phyloP scores from a whole-genome alignment of 768 basidiomycete genomes.

The Leccinellum rugosiceps region DNA sequence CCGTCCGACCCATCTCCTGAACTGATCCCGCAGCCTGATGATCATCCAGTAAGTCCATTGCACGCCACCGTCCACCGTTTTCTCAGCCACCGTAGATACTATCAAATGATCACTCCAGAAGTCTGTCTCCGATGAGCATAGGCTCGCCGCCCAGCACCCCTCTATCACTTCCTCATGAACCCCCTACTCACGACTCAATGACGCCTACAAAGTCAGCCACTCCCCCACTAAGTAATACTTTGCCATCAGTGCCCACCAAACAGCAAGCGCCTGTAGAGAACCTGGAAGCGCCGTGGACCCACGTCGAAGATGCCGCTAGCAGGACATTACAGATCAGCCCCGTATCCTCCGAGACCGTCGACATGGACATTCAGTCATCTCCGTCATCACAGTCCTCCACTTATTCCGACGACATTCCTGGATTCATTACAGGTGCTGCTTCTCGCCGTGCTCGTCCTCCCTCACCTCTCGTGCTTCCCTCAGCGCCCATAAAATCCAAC shows the following conservation, averaged over 20 bases:
- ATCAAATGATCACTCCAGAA: constrained; percentile 37
- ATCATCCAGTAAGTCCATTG: constrained; percentile 20
- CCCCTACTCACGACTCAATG: neutral
- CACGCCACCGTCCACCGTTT: neutral
- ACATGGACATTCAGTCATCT: constrained; percentile 35
- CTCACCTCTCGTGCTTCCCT: constrained; percentile 24
- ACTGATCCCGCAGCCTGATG: constrained; percentile 14
- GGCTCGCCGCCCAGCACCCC: constrained; percentile 46
- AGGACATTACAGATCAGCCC: constrained; percentile 29
- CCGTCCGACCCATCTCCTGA: constrained; percentile 10
- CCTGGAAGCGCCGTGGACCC: constrained; percentile 12
- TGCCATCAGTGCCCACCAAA: constrained; percentile 12
- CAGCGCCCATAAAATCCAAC: constrained; percentile 7
- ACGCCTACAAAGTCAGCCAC: constrained; percentile 7
- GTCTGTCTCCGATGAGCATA: constrained; percentile 61
- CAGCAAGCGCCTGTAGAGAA: constrained; percentile 20
- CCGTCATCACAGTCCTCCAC: constrained; percentile 25
- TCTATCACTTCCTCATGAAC: constrained; percentile 16
- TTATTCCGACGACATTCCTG: constrained; percentile 30
- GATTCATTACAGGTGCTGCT: constrained; percentile 31
- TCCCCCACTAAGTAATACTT: constrained; percentile 5
- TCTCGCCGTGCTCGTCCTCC: constrained; percentile 26
- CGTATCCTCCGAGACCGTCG: constrained; percentile 32
- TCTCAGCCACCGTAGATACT: constrained; percentile 33
- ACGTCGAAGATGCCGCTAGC: constrained; percentile 27